A percentile compares a stretch with the other conserved stretches of the same genome.
Evolutionary conservation across 192 early-diverging fungal genomes (phyloP).

Genomic region (Spizellomyces sp.): DNA sequence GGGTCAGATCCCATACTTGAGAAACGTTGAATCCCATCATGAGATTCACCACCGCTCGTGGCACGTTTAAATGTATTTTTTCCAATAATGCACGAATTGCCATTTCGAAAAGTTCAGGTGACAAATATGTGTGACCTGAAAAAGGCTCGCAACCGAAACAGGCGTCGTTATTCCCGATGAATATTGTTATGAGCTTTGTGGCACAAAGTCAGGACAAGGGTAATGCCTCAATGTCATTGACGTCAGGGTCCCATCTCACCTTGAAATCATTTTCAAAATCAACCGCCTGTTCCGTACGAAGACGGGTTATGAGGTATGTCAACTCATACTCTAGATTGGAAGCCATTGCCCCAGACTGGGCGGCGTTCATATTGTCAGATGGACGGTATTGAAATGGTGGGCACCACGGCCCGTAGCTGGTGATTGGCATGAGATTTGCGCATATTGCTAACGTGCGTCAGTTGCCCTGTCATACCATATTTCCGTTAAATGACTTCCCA

Average conservation of each 20-base stretch:
- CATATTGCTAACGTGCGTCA: too few species aligned
- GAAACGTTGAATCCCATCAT: constrained; percentile 42
- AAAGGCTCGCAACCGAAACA: constrained; percentile 46
- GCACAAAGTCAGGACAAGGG: background rate
- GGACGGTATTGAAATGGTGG: constrained; percentile 37
- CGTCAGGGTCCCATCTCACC: constrained; percentile 1
- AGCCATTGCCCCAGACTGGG: constrained; percentile 55
- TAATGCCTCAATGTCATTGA: background rate
- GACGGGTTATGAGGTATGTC: constrained; percentile 41
- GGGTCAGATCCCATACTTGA: constrained; percentile 40
- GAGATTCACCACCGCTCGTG: constrained; percentile 53
- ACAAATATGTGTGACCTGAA: constrained; percentile 12
- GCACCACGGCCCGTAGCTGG: constrained; percentile 37
- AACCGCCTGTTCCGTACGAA: constrained; percentile 33
- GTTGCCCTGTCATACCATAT: constrained; percentile 44
- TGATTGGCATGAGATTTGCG: background rate
- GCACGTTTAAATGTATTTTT: constrained; percentile 29
- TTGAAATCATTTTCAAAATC: constrained; percentile 49
- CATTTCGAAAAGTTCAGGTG: constrained; percentile 20
- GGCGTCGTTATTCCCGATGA: constrained; percentile 63
- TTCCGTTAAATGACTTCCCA: constrained; percentile 48
- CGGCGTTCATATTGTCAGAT: constrained; percentile 50
- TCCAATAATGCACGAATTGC: constrained; percentile 15
- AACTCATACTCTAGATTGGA: constrained; percentile 49
- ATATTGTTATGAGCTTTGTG: constrained; percentile 52